Evolutionary conservation across 805 yeast genomes (phyloP).

Genomic region (Pichia californica): DNA sequence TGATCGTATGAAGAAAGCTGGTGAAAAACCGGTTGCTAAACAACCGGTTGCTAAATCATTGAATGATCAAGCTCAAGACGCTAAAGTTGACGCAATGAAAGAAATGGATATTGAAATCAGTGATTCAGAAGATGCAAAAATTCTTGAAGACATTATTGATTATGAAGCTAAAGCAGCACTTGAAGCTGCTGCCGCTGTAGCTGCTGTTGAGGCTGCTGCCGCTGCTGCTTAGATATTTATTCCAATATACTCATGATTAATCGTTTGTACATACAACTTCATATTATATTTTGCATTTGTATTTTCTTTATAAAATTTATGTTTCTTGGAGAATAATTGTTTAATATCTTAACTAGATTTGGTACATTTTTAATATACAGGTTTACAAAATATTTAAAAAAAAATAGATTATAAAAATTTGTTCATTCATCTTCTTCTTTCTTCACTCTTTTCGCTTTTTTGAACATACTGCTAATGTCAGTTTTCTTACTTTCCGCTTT

Average conservation of each 20-base stretch:
- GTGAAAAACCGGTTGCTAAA: conserved; percentile 21
- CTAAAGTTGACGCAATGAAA: conserved; percentile 7
- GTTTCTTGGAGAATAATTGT: too few species aligned
- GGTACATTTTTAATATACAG: background rate
- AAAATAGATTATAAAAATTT: too few species aligned
- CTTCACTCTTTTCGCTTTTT: conserved; percentile 16
- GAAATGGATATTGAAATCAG: background rate
- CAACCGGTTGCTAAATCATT: conserved; percentile 24
- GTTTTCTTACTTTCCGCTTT: conserved; percentile 9
- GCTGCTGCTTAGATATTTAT: background rate
- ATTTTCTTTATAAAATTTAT: too few species aligned
- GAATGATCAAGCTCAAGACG: conserved; percentile 21
- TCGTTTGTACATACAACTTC: too few species aligned
- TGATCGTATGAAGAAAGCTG: conserved; percentile 18
- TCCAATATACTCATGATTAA: too few species aligned
- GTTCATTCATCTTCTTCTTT: background rate
- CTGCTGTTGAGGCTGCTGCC: too few species aligned
- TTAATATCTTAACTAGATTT: too few species aligned
- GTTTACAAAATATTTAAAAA: background rate
- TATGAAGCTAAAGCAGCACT: background rate
- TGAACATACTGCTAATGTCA: conserved; percentile 22
- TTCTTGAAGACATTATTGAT: background rate
- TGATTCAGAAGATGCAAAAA: conserved; percentile 1
- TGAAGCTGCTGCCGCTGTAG: too few species aligned
- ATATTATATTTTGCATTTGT: too few species aligned